Conservation (phyloP, 768 basidiomycete genomes). For the Boletellus ananiceps region DNA sequence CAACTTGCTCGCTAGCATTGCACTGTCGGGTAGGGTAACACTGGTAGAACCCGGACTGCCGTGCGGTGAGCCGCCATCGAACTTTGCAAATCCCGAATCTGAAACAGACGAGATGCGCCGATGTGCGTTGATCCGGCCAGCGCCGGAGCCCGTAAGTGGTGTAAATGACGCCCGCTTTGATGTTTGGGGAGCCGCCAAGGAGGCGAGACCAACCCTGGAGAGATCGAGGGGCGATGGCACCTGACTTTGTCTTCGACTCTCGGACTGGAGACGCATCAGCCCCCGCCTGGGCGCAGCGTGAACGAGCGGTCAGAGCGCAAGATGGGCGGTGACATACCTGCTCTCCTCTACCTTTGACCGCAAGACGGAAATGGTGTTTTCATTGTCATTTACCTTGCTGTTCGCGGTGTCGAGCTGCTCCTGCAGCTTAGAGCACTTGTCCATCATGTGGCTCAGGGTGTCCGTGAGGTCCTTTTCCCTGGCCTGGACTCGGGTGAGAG, state of each 20-base stretch:
- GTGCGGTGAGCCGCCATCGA: constrained; percentile 31
- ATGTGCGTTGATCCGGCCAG: constrained; percentile 47
- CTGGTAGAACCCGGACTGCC: constrained; percentile 33
- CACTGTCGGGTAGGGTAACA: constrained; percentile 33
- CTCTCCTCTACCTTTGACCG: constrained; percentile 86
- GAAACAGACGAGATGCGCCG: constrained; percentile 73
- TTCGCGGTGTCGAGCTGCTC: constrained; percentile 49
- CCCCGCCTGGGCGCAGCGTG: constrained; percentile 52
- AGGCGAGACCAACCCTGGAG: constrained; percentile 42
- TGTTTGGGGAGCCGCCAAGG: constrained; percentile 43
- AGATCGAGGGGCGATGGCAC: constrained; percentile 51
- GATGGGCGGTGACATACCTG: constrained; percentile 44
- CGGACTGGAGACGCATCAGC: constrained; percentile 81
- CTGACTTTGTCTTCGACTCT: constrained; percentile 61
- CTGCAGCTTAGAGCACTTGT: constrained; percentile 57
- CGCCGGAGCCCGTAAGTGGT: constrained; percentile 57
- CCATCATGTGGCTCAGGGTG: constrained; percentile 58
- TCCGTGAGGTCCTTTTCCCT: constrained; percentile 61
- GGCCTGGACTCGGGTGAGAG: constrained; percentile 46
- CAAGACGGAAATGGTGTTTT: constrained; percentile 69
- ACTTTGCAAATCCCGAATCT: constrained; percentile 44
- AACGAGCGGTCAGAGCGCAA: neutral
- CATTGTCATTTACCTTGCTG: constrained; percentile 61
- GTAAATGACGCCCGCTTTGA: constrained; percentile 73
- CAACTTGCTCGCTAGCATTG: constrained; percentile 16